Conservation (phyloP, 805 yeast species). For the Yamadazyma nakazawae region DNA sequence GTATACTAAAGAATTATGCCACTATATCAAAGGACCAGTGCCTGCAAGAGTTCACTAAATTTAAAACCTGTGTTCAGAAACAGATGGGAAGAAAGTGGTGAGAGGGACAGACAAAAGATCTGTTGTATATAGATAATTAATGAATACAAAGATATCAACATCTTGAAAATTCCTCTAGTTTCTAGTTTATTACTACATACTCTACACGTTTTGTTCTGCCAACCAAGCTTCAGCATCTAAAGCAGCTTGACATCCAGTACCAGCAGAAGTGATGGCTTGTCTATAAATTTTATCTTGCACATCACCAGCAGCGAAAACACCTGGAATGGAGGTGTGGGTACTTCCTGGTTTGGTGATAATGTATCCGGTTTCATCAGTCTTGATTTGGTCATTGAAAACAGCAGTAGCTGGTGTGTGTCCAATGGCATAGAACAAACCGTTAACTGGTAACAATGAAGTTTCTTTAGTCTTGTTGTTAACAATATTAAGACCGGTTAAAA, state of each 20-base stretch:
- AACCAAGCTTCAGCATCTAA: constrained; percentile 86
- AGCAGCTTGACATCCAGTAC: constrained; percentile 99
- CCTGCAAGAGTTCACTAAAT: constrained; percentile 45
- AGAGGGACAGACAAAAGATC: not conserved
- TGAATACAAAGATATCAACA: not conserved
- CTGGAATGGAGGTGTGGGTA: constrained; percentile 77
- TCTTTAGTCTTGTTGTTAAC: constrained; percentile 72
- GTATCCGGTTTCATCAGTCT: constrained; percentile 86
- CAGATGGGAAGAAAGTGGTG: constrained; percentile 18
- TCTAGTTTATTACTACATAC: not conserved
- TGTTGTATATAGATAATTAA: not conserved
- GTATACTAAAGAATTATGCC: constrained; percentile 49
- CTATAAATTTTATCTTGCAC: constrained; percentile 96
- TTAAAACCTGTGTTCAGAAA: constrained; percentile 46
- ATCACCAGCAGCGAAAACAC: constrained; percentile 98
- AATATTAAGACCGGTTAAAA: constrained; percentile 61
- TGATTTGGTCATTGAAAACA: constrained; percentile 72
- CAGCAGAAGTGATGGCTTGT: constrained; percentile 99
- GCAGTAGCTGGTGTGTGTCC: constrained; percentile 96
- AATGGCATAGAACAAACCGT: constrained; percentile 95
- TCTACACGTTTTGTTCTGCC: constrained; percentile 45
- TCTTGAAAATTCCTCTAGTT: not conserved
- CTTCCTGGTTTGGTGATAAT: constrained; percentile 88
- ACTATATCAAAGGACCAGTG: constrained; percentile 53
- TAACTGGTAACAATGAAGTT: constrained; percentile 66